Percentiles rank a stretch among this genome's conserved stretches.
phyloP scores from a whole-genome alignment of 176 grass and related monocot species.

The Microstegium vimineum region DNA sequence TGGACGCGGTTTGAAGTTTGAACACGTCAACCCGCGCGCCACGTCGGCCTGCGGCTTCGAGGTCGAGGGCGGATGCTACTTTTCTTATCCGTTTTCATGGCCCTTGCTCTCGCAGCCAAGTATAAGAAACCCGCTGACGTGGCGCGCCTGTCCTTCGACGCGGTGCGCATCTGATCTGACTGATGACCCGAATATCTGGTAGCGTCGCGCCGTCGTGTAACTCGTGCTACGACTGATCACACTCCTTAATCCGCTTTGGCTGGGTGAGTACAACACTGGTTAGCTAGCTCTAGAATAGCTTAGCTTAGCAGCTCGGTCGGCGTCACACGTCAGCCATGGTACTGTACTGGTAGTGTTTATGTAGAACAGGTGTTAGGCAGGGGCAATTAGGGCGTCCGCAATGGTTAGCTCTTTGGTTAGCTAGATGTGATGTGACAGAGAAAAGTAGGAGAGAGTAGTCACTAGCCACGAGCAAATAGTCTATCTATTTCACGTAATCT shows the following conservation, averaged over 20 bases:
- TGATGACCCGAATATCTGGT: background rate
- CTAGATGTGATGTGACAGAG: too few species aligned
- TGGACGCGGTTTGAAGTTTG: too few species aligned
- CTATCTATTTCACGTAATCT: too few species aligned
- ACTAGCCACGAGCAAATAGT: too few species aligned
- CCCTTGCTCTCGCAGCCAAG: background rate
- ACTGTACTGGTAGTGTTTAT: background rate
- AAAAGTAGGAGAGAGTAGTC: too few species aligned
- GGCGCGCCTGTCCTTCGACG: background rate
- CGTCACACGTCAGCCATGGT: background rate
- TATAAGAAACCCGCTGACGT: background rate
- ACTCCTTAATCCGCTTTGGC: background rate
- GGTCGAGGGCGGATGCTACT: background rate
- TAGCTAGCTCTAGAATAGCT: background rate
- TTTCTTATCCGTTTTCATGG: conserved; percentile 2
- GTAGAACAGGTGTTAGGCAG: background rate
- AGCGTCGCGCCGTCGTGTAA: background rate
- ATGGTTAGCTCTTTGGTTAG: too few species aligned
- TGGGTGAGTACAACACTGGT: background rate
- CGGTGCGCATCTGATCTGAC: background rate
- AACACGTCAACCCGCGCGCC: conserved; percentile 23
- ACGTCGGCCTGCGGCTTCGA: background rate
- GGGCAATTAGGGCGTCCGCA: too few species aligned
- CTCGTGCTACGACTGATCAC: background rate
- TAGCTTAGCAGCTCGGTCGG: background rate